A percentile compares a stretch with the other conserved stretches of the same genome.
Evolutionary conservation across 75 land plant genomes (phyloP).

Genomic region (Picea glauca): DNA sequence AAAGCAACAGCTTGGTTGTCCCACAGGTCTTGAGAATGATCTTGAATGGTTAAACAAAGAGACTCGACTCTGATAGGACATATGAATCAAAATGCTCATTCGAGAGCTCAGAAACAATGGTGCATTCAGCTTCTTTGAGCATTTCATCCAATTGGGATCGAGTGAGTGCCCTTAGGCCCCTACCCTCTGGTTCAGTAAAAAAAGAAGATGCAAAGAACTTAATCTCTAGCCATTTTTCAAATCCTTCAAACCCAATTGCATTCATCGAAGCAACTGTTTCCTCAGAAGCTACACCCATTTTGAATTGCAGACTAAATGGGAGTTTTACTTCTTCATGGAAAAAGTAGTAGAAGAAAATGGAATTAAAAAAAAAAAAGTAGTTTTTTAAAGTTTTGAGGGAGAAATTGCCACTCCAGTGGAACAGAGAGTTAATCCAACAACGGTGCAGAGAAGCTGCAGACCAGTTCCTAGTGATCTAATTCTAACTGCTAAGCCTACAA

Average conservation of each 20-base stretch:
- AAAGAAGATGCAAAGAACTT: conserved; percentile 33
- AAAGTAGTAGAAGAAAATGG: background rate
- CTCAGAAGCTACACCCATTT: conserved; percentile 6
- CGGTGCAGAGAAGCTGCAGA: conserved; percentile 4
- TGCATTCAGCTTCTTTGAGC: conserved; percentile 48
- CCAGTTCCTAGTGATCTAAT: background rate
- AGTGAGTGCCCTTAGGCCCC: conserved; percentile 43
- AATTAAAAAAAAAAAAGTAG: background rate
- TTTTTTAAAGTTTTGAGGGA: background rate
- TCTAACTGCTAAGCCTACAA: background rate
- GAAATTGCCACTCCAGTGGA: background rate
- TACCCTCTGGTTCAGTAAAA: conserved; percentile 37
- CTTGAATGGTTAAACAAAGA: conserved; percentile 55
- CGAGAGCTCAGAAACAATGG: conserved; percentile 51
- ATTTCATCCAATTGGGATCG: conserved; percentile 45
- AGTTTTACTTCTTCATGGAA: background rate
- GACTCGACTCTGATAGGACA: conserved; percentile 68
- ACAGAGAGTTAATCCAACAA: conserved; percentile 2
- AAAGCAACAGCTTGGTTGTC: conserved; percentile 54
- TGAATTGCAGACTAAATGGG: background rate
- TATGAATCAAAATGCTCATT: conserved; percentile 56
- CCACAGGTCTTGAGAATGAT: conserved; percentile 65
- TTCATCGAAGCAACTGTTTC: background rate
- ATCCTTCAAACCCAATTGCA: conserved; percentile 65
- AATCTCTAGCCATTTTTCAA: conserved; percentile 60